phyloP scores from a whole-genome alignment of 805 yeast genomes.

The Lipomyces mesembrius region DNA sequence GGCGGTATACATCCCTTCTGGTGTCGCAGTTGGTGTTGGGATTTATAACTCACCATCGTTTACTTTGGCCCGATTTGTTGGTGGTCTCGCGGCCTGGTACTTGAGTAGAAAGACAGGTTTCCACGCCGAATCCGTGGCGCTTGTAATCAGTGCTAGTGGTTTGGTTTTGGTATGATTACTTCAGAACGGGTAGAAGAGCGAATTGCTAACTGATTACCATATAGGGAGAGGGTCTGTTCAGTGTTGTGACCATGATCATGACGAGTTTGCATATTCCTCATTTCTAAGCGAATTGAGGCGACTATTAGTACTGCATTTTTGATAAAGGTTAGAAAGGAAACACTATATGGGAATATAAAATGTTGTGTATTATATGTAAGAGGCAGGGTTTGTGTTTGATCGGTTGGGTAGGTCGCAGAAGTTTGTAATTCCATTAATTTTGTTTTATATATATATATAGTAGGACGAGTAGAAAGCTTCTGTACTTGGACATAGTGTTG shows the following conservation, averaged over 20 bases:
- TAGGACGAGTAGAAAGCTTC: no score
- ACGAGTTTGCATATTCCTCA: constrained; percentile 73
- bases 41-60: constrained; percentile 92
- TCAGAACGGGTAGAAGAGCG: no score
- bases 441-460: neutral
- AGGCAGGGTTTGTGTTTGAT: neutral
- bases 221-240: constrained; percentile 85
- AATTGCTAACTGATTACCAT: neutral
- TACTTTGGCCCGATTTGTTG: constrained; percentile 89
- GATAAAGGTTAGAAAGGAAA: neutral
- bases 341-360: neutral
- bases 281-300: constrained; percentile 43
- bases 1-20: constrained; percentile 74
- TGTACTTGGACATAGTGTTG: no score
- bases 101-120: constrained; percentile 14
- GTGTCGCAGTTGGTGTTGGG: constrained; percentile 97
- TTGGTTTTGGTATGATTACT: constrained; percentile 56
- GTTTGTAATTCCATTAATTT: neutral
- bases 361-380: neutral
- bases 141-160: constrained; percentile 91
- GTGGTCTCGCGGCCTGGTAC: constrained; percentile 72
- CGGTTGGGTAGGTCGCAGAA: neutral
- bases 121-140: constrained; percentile 54
- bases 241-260: constrained; percentile 78
- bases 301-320: neutral